Conservation (phyloP, 2,329 filamentous ascomycete species). For the Leptographium procerum region DNA sequence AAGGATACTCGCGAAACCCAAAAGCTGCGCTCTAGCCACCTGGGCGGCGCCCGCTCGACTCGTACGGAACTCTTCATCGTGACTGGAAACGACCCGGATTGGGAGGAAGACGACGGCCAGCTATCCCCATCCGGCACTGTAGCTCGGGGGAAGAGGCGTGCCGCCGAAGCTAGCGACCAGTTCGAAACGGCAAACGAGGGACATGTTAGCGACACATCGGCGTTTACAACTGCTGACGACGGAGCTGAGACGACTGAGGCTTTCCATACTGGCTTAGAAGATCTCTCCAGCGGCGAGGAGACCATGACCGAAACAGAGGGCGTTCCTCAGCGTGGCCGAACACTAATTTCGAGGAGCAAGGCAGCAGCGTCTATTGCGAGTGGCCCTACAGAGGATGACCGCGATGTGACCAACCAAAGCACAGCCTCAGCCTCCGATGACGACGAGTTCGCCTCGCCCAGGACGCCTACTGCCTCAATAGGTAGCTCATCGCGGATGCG, state of each 20-base stretch:
- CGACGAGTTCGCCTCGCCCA: conserved; percentile 50
- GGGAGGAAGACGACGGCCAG: conserved; percentile 65
- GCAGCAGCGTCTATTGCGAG: background rate
- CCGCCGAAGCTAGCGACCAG: conserved; percentile 46
- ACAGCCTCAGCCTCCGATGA: conserved; percentile 80
- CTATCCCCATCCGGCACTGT: conserved; percentile 34
- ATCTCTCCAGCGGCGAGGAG: conserved; percentile 62
- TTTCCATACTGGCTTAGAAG: conserved; percentile 88
- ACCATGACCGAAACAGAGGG: conserved; percentile 71
- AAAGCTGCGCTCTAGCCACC: conserved; percentile 49
- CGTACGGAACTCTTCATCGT: conserved; percentile 61
- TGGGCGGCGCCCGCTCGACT: conserved; percentile 64
- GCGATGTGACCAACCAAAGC: conserved; percentile 46
- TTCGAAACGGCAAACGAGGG: conserved; percentile 78
- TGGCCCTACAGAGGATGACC: background rate
- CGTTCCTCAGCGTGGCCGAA: conserved; percentile 4
- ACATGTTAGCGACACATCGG: conserved; percentile 41
- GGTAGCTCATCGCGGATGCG: conserved; percentile 43
- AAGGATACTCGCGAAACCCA: conserved; percentile 63
- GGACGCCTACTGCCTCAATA: conserved; percentile 52
- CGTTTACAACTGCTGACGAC: conserved; percentile 64
- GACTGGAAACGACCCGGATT: conserved; percentile 62
- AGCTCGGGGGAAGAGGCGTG: conserved; percentile 17
- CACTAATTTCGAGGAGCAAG: background rate
- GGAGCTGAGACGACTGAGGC: conserved; percentile 80